Conservation (phyloP, 1,139 yeast genomes). For the Diutina sp. region DNA sequence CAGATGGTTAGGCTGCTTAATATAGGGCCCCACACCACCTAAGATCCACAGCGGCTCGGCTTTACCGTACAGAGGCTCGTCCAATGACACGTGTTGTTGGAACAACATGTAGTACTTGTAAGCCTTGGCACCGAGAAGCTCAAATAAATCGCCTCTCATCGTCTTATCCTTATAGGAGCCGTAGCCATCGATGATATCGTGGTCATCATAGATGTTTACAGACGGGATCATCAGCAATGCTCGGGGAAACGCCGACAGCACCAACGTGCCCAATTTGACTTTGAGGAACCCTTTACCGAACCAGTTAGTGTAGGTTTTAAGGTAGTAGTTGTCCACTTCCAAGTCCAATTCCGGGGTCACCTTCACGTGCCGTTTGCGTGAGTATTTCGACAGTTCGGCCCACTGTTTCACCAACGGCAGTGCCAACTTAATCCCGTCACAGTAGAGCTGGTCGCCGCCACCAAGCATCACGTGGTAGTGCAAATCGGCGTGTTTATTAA, state of each 20-base stretch:
- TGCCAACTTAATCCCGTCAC: conserved; percentile 63
- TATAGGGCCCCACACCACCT: conserved; percentile 46
- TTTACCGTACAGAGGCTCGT: conserved; percentile 20
- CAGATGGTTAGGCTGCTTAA: conserved; percentile 53
- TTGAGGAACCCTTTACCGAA: conserved; percentile 82
- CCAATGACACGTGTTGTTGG: conserved; percentile 65
- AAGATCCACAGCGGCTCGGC: conserved; percentile 50
- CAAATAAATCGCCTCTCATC: conserved; percentile 58
- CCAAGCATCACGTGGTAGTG: conserved; percentile 94
- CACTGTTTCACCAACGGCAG: conserved; percentile 47
- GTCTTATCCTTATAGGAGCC: conserved; percentile 75
- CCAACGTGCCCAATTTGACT: conserved; percentile 52
- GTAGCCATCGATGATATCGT: conserved; percentile 90
- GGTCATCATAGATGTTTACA: conserved; percentile 78
- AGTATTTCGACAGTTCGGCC: conserved; percentile 39
- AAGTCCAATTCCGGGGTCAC: conserved; percentile 33
- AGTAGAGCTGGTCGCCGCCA: conserved; percentile 93
- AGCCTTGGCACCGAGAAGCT: conserved; percentile 63
- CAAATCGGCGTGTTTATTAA: conserved; percentile 43
- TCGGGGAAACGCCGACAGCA: conserved; percentile 56
- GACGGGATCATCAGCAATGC: conserved; percentile 78
- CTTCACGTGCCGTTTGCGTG: conserved; percentile 27
- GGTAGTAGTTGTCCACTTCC: conserved; percentile 54
- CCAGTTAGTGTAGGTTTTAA: conserved; percentile 72
- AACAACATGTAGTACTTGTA: conserved; percentile 80